Evolutionary conservation across 1,284 basidiomycete species (phyloP).

Genomic region (Ganoderma sinense): DNA sequence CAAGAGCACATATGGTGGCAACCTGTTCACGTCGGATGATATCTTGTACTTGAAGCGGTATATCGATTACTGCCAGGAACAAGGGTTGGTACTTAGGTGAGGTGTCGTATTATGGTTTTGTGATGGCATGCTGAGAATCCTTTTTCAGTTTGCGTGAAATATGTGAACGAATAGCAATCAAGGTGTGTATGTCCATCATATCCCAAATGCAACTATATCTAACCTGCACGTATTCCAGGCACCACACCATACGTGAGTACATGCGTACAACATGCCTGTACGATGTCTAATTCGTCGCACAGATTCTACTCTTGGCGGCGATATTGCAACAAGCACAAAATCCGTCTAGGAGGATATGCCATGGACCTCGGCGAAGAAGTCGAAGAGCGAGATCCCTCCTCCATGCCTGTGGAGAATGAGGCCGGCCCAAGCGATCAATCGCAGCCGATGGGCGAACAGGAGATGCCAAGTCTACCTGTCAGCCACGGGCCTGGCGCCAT

Average conservation of each 20-base stretch:
- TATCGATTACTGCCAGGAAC: slow-evolving; percentile 86
- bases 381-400: slow-evolving; percentile 30
- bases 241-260: slow-evolving; percentile 79
- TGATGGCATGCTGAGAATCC: not conserved
- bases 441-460: slow-evolving; percentile 29
- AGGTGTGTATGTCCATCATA: slow-evolving; percentile 49
- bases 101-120: not conserved
- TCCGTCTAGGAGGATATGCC: slow-evolving; percentile 79
- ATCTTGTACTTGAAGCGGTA: slow-evolving; percentile 82
- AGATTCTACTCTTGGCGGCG: slow-evolving; percentile 90
- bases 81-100: slow-evolving; percentile 79
- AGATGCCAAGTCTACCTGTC: slow-evolving; percentile 34
- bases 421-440: slow-evolving; percentile 16
- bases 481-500: slow-evolving; percentile 50
- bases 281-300: slow-evolving; percentile 15
- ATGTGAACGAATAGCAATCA: slow-evolving; percentile 82
- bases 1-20: slow-evolving; percentile 86
- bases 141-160: slow-evolving; percentile 75
- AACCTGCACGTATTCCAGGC: slow-evolving; percentile 53
- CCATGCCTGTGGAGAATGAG: slow-evolving; percentile 13
- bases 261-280: not conserved
- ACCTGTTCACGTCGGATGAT: slow-evolving; percentile 83
- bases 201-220: slow-evolving; percentile 3
- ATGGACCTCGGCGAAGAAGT: slow-evolving; percentile 61
- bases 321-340: slow-evolving; percentile 89